Percentiles rank a stretch among this genome's conserved stretches.
Evolutionary conservation across 1,139 yeast genomes (phyloP).

Genomic region (Insectozyma bohioensis): DNA sequence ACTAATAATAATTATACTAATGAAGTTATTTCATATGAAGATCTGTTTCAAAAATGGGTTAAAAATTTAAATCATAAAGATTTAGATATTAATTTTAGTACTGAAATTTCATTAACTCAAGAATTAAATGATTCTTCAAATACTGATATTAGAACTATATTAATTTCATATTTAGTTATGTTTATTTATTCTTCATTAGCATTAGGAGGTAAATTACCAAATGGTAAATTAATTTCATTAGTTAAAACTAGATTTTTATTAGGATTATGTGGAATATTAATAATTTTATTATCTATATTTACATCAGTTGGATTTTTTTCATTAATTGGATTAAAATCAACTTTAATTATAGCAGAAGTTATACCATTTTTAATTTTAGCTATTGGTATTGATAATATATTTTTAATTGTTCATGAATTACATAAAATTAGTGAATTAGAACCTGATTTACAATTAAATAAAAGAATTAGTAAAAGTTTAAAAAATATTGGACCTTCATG

Average conservation of each 20-base stretch:
- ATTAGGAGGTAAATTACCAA: slow-evolving; percentile 57
- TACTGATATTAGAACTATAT: slow-evolving; percentile 71
- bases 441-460: slow-evolving; percentile 30
- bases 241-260: slow-evolving; percentile 68
- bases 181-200: slow-evolving; percentile 86
- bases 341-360: slow-evolving; percentile 92
- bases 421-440: slow-evolving; percentile 47
- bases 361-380: slow-evolving; percentile 94
- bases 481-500: slow-evolving; percentile 87
- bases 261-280: slow-evolving; percentile 78
- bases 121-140: slow-evolving; percentile 82
- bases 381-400: slow-evolving; percentile 92
- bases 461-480: slow-evolving; percentile 62
- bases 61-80: slow-evolving; percentile 44
- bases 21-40: slow-evolving; percentile 65
- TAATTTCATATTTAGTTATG: slow-evolving; percentile 82
- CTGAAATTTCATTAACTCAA: slow-evolving; percentile 79
- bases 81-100: slow-evolving; percentile 67
- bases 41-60: slow-evolving; percentile 56
- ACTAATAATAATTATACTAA: slow-evolving; percentile 34
- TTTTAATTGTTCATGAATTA: slow-evolving; percentile 78
- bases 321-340: slow-evolving; percentile 72
- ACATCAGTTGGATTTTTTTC: slow-evolving; percentile 85
- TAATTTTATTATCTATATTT: slow-evolving; percentile 76
- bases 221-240: slow-evolving; percentile 27